Conservation (phyloP, 2,329 filamentous ascomycete species). For the Fusarium abutilonis region DNA sequence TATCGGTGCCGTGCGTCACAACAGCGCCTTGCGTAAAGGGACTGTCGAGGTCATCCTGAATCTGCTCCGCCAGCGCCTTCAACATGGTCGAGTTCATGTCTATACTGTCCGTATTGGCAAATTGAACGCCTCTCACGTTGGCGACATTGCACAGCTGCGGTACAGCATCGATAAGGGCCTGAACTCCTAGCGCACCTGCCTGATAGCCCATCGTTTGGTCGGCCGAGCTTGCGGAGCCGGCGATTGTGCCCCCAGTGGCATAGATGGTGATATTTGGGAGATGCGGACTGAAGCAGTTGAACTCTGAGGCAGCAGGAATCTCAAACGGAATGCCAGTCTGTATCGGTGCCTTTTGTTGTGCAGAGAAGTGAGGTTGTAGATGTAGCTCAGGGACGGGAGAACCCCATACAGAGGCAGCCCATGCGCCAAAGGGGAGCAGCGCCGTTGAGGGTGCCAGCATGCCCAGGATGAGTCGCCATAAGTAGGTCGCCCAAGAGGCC, state of each 20-base stretch:
- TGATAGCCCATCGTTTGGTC: conserved; percentile 58
- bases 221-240: conserved; percentile 59
- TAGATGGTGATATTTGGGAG: conserved; percentile 67
- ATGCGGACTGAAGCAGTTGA: conserved; percentile 42
- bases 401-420: conserved; percentile 43
- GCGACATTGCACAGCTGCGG: conserved; percentile 64
- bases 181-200: conserved; percentile 57
- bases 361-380: conserved; percentile 32
- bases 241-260: conserved; percentile 68
- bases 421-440: conserved; percentile 38
- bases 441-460: conserved; percentile 41
- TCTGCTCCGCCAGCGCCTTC: conserved; percentile 58
- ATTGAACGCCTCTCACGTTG: conserved; percentile 64
- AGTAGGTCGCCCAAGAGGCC: conserved; percentile 35
- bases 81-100: conserved; percentile 61
- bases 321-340: conserved; percentile 21
- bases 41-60: conserved; percentile 59
- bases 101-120: conserved; percentile 59
- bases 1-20: conserved; percentile 73
- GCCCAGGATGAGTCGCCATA: conserved; percentile 39
- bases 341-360: conserved; percentile 33
- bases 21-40: conserved; percentile 61
- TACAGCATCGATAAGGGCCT: conserved; percentile 63
- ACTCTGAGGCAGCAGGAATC: conserved; percentile 26
- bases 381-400: conserved; percentile 40